phyloP scores from a whole-genome alignment of 768 basidiomycete genomes.

The Panellus pusillus region DNA sequence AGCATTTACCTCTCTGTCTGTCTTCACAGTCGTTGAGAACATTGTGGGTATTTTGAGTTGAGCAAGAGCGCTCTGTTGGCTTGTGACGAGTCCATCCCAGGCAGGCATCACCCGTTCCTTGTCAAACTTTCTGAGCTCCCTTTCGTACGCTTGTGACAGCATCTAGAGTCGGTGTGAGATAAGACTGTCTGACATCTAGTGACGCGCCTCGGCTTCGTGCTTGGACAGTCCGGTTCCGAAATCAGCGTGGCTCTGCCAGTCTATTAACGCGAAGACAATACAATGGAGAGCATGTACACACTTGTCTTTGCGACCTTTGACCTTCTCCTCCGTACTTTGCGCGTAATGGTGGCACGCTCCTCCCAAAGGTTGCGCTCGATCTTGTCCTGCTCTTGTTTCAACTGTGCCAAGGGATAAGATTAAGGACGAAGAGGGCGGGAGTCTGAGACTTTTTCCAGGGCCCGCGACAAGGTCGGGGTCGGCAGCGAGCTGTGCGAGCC shows the following conservation, averaged over 20 bases:
- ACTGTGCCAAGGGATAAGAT: slow-evolving; percentile 36
- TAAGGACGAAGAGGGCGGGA: neutral
- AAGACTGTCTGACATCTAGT: neutral
- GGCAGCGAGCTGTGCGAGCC: slow-evolving; percentile 59
- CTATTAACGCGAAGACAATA: neutral
- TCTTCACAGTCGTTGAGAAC: slow-evolving; percentile 51
- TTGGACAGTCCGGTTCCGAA: slow-evolving; percentile 62
- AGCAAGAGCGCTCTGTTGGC: slow-evolving; percentile 68
- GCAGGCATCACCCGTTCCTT: slow-evolving; percentile 65
- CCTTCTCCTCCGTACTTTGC: slow-evolving; percentile 69
- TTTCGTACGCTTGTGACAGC: slow-evolving; percentile 62
- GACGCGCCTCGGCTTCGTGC: slow-evolving; percentile 64
- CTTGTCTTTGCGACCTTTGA: slow-evolving; percentile 69
- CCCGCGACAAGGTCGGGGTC: slow-evolving; percentile 50
- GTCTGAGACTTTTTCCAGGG: slow-evolving; percentile 37
- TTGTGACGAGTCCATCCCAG: slow-evolving; percentile 73
- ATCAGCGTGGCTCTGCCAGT: slow-evolving; percentile 62
- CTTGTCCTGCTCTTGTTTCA: slow-evolving; percentile 69
- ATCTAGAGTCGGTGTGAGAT: slow-evolving; percentile 42
- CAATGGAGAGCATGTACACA: slow-evolving; percentile 31
- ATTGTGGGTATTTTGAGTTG: slow-evolving; percentile 68
- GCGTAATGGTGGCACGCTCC: slow-evolving; percentile 61
- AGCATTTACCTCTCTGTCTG: slow-evolving; percentile 57
- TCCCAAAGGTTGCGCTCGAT: slow-evolving; percentile 70
- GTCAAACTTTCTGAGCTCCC: slow-evolving; percentile 69